Base-by-base conservation (phyloP, 192 early-diverging fungal genomes). In the Jimgerdemannia flammicorona region DNA sequence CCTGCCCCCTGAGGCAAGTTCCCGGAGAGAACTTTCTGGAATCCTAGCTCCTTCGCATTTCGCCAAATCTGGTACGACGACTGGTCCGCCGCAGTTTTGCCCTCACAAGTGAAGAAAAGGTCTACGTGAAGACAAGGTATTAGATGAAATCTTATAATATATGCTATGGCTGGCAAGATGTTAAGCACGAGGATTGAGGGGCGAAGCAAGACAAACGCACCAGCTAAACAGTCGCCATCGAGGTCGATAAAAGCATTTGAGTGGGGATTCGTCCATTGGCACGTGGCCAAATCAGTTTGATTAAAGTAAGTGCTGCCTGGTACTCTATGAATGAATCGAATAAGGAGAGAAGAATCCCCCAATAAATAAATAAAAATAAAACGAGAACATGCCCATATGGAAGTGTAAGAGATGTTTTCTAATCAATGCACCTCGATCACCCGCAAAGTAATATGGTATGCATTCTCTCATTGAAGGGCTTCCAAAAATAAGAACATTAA, bases 191-290 rank as follows among this genome's bases (percentile, higher is more conserved):
- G 4, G 17, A 54, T 17, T 3, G 19, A 4, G 66, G 4, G 63
- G 59, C 4, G 42, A 44, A 54, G 42, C n/a, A 71, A 76, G 2
- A 69, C 20, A 29, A 72, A 40, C 44, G 76, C 81, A 89, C 90
- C 92, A 71, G 93, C 87, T 70, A 93, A 78, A 78, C 96, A 98
- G 86, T 98, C 96, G 39, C 96, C 96, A 75, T 98, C 85, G 41
- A 98, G 78, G 81, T 98, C 96, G 1, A 98, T 75, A 87, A 97
- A 98, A 4, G 95, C 95, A 80, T 91, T 96, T 0, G 95, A 96
- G 77, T 98, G 95, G n/a, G 93, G 93, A 64, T 87, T 75, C 14
- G 92, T 79, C n/a, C 90, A 85, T 59, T 64, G 83, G 78, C 96
- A 98, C 67, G 87, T 83, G 18, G 41, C 44, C 4, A 73, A 67